A percentile compares a stretch with the other conserved stretches of the same genome.
Evolutionary conservation across 169 alveolate species (phyloP).

Genomic region (Eimeria brunetti): DNA sequence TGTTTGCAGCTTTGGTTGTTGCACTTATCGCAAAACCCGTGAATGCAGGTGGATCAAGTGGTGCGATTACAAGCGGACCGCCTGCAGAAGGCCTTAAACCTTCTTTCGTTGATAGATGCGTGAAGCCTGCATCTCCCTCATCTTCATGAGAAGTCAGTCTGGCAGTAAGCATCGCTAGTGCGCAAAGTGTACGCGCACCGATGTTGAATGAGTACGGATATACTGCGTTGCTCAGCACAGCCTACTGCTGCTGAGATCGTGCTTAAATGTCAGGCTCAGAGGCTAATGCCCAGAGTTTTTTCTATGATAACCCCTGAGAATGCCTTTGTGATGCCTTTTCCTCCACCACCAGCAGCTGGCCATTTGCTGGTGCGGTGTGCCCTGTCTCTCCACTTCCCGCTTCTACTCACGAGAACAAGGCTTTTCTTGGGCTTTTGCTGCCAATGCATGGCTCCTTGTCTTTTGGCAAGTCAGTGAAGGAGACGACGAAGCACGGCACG

Average conservation of each 20-base stretch:
- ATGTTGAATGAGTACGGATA: neutral
- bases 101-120: too few relatives aligned
- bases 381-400: neutral
- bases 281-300: neutral
- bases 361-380: neutral
- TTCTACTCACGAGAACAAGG: neutral
- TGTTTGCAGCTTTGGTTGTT: too few relatives aligned
- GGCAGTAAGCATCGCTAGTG: too few relatives aligned
- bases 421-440: neutral
- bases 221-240: neutral
- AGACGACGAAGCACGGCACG: neutral
- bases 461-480: neutral
- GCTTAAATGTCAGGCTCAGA: neutral
- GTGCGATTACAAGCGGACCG: too few relatives aligned
- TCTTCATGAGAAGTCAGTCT: too few relatives aligned
- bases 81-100: too few relatives aligned
- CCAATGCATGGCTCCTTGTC: neutral
- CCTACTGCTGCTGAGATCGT: neutral
- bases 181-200: too few relatives aligned
- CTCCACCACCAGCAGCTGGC: neutral
- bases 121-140: too few relatives aligned
- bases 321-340: neutral
- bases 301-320: neutral
- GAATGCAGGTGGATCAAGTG: too few relatives aligned
- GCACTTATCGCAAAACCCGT: too few relatives aligned